These are phyloP conservation scores for Talaromyces sp. DNA, from an alignment of 2,329 filamentous ascomycete species.

Conservation along the genomic window DNA sequence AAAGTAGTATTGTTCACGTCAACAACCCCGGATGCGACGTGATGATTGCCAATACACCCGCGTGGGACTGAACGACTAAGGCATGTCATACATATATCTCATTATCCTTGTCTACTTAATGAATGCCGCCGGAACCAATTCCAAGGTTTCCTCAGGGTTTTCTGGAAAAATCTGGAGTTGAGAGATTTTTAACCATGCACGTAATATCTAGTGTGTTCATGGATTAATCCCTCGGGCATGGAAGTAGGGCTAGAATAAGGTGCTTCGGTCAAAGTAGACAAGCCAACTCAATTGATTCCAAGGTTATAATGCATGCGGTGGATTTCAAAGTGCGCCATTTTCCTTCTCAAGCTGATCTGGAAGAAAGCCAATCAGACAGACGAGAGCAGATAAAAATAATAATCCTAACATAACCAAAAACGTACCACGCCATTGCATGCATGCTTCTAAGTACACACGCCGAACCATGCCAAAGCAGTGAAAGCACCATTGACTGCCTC, in stretches of 20 bases:
- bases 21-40: too few species aligned
- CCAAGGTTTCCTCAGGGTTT: neutral
- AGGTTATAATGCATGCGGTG: too few species aligned
- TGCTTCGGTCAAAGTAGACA: neutral
- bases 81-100: conserved; percentile 2
- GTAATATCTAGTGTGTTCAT: too few species aligned
- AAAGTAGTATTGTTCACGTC: too few species aligned
- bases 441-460: conserved; percentile 6
- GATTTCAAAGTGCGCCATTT: neutral
- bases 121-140: neutral
- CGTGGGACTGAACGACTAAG: neutral
- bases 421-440: neutral
- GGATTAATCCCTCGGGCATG: too few species aligned
- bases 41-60: too few species aligned
- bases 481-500: neutral
- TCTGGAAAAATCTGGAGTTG: neutral
- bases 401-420: neutral
- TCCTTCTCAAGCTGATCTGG: neutral
- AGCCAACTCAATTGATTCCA: neutral
- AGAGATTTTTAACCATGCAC: neutral
- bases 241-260: neutral
- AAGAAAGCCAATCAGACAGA: neutral
- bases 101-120: neutral
- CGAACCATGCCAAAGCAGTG: conserved; percentile 4
- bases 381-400: neutral